phyloP scores from a whole-genome alignment of 345 rosid genomes.

The Brassica cretica region DNA sequence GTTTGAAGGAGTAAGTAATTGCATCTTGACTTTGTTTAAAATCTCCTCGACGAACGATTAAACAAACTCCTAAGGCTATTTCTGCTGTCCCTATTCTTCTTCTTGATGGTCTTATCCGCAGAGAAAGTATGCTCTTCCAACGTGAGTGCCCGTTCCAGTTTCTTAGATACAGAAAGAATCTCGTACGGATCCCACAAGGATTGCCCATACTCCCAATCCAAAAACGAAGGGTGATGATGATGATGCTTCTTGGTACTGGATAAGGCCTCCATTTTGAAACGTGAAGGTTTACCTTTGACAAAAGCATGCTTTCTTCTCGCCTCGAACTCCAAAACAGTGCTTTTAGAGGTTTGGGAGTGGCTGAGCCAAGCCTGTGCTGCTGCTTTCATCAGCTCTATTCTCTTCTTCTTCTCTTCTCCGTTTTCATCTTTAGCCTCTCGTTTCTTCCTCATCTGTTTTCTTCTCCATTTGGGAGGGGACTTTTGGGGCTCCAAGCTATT shows the following conservation, averaged over 20 bases:
- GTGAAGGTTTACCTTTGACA: conserved; percentile 54
- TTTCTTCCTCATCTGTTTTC: conserved; percentile 29
- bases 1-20: conserved; percentile 7
- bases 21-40: conserved; percentile 26
- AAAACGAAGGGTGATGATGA: not conserved
- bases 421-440: conserved; percentile 48
- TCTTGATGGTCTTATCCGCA: conserved; percentile 27
- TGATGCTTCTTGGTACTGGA: conserved; percentile 19
- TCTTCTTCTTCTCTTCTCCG: conserved; percentile 32
- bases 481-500: conserved; percentile 9
- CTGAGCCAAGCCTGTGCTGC: conserved; percentile 89
- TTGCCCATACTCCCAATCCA: conserved; percentile 68
- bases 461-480: conserved; percentile 12
- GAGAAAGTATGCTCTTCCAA: conserved; percentile 41
- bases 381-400: conserved; percentile 71
- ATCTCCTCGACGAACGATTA: conserved; percentile 55
- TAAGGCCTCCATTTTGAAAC: conserved; percentile 70
- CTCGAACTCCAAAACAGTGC: conserved; percentile 55
- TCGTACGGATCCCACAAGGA: conserved; percentile 79
- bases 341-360: conserved; percentile 47
- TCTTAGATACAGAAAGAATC: conserved; percentile 61
- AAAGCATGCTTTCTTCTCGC: conserved; percentile 42
- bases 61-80: conserved; percentile 71
- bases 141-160: conserved; percentile 55
- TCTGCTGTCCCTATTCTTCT: conserved; percentile 45